A percentile compares a stretch with the other conserved stretches of the same genome.
Conservation (phyloP, 2,329 filamentous ascomycete species). For the Epichloe sibirici region DNA sequence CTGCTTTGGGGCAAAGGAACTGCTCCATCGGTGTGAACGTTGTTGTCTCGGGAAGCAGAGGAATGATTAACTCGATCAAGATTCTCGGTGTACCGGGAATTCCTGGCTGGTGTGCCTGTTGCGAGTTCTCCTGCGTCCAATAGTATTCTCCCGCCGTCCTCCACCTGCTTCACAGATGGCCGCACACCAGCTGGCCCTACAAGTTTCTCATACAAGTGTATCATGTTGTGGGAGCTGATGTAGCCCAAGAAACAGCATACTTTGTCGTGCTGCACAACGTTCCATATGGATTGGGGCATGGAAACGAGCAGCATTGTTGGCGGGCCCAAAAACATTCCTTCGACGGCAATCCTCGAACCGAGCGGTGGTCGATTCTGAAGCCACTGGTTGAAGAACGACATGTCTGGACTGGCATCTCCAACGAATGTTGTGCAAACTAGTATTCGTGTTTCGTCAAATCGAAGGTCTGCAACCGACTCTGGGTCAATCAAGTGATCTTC, state of each 20-base stretch:
- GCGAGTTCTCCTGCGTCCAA: conserved; percentile 39
- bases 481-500: conserved; percentile 33
- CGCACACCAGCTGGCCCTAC: conserved; percentile 33
- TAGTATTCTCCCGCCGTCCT: conserved; percentile 41
- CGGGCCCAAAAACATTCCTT: conserved; percentile 56
- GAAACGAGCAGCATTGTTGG: conserved; percentile 55
- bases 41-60: conserved; percentile 14
- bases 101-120: conserved; percentile 20
- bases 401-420: conserved; percentile 51
- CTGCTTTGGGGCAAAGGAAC: conserved; percentile 17
- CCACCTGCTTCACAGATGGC: conserved; percentile 39
- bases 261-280: conserved; percentile 52
- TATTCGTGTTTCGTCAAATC: conserved; percentile 51
- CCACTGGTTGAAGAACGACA: conserved; percentile 56
- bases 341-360: conserved; percentile 47
- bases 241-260: conserved; percentile 54
- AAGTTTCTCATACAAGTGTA: conserved; percentile 48
- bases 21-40: conserved; percentile 12
- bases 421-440: conserved; percentile 56
- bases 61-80: conserved; percentile 15
- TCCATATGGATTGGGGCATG: conserved; percentile 52
- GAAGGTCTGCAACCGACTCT: conserved; percentile 39
- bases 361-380: conserved; percentile 45
- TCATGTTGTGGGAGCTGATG: conserved; percentile 56
- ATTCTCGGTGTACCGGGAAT: conserved; percentile 16